These are phyloP conservation scores for Nemophila menziesii DNA, from an alignment of 257 asterid genomes.

Conservation along the genomic window DNA sequence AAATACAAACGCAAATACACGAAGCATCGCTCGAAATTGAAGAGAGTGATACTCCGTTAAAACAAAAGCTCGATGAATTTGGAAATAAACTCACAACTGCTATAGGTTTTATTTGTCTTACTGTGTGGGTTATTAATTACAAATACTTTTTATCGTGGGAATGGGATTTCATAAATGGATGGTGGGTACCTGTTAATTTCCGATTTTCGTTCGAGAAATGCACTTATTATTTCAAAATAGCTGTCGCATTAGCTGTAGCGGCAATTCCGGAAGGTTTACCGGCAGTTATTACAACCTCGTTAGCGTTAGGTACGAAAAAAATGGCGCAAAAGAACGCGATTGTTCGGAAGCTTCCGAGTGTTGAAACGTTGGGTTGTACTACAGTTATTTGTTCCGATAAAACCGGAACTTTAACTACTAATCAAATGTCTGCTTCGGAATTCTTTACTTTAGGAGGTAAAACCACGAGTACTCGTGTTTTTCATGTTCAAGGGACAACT, in stretches of 20 bases:
- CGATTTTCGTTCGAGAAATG: constrained; percentile 53
- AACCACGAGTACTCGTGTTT: constrained; percentile 20
- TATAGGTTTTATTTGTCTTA: constrained; percentile 45
- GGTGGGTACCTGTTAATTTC: constrained; percentile 48
- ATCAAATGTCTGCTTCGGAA: constrained; percentile 52
- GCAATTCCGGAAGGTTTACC: constrained; percentile 83
- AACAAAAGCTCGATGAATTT: constrained; percentile 60
- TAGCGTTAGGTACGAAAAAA: constrained; percentile 59
- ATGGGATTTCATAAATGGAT: constrained; percentile 31
- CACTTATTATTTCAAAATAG: constrained; percentile 60
- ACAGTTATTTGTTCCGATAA: constrained; percentile 68
- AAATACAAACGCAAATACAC: constrained; percentile 51
- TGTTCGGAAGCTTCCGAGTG: constrained; percentile 63
- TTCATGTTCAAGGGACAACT: constrained; percentile 47
- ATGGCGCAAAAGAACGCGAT: constrained; percentile 63
- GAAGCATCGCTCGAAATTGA: constrained; percentile 53
- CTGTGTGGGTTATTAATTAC: constrained; percentile 54
- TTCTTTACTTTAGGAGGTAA: constrained; percentile 45
- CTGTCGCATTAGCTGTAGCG: constrained; percentile 72
- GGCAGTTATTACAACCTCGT: constrained; percentile 58
- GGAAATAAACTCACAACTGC: constrained; percentile 50
- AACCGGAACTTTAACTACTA: constrained; percentile 62
- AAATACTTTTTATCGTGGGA: constrained; percentile 56
- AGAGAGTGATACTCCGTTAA: constrained; percentile 50
- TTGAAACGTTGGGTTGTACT: constrained; percentile 67